Evolutionary conservation across 371 early-diverging fungal genomes (phyloP), one percentile per base, ranked within the genome.

Genomic region (Apophysomyces variabilis): DNA sequence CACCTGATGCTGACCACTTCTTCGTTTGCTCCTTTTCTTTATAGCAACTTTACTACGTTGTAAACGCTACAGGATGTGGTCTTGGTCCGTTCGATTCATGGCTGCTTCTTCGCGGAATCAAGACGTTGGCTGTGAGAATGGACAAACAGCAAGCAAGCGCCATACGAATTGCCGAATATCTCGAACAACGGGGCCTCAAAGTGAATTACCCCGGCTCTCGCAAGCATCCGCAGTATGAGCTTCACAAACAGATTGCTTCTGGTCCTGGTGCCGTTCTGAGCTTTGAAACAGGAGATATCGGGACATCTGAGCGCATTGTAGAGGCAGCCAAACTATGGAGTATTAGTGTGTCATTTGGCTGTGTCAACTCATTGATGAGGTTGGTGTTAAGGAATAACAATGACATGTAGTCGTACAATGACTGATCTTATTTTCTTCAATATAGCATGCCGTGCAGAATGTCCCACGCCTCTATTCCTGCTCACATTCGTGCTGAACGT

Each of bases 401-500:
- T 26, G 3, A 3, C 3, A 26, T 26, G 32, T 26, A 26, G 1
- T 26, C 3, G 32, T 26, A 3, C 32, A 26, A 3, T 26, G 32
- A 26, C 32, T 26, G 32, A 26, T 26, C 1, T 26, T 26, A 3
- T 2, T 61, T 47, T 56, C 26, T 45, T 41, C n/a, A 44, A 45
- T 61, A 37, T 73, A 91, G 95, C 74, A 96, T 98, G 96, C 98
- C 98, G 14, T 96, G 96, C 75, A 85, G 92, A 69, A 99, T 99
- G 99, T 95, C 96, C 0, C 99, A 99, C 68, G 95, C 98, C 37
- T 93, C 95, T 62, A 96, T 99, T 38, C 96, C 98, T 12, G 94
- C 92, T 9, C 88, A 92, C 62, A 86, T 96, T 11, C 87, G 99
- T 57, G 88, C 90, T 70, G 94, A 88, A 68, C 87, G 96, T 21